A percentile compares a stretch with the other conserved stretches of the same genome.
Conservation (phyloP, 345 rosid genomes). For the Corymbia maculata region DNA sequence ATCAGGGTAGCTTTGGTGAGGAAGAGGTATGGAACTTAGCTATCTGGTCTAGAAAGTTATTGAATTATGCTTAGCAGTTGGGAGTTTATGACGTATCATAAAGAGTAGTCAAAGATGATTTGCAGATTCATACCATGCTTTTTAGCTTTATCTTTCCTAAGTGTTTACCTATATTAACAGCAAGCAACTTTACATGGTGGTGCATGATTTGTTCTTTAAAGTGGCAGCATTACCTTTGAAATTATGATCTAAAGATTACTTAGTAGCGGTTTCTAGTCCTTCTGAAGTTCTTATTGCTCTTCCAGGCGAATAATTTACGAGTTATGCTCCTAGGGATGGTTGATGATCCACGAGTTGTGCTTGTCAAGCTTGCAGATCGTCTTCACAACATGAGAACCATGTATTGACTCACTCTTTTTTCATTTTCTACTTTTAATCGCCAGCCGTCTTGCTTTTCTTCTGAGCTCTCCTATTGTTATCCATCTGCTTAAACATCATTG, state of each 20-base stretch:
- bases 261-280: not conserved
- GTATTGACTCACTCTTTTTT: conserved; percentile 18
- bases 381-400: conserved; percentile 85
- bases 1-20: conserved; percentile 37
- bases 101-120: not conserved
- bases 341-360: conserved; percentile 76
- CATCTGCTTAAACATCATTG: not conserved
- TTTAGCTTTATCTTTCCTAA: not conserved
- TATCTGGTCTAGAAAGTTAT: not conserved
- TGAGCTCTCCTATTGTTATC: not conserved
- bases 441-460: not conserved
- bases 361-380: conserved; percentile 76
- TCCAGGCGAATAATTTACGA: conserved; percentile 52
- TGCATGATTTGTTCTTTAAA: not conserved
- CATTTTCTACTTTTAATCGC: not conserved
- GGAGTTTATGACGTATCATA: not conserved
- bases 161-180: not conserved
- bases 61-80: not conserved
- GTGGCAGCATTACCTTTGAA: not conserved
- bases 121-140: not conserved
- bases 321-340: conserved; percentile 80
- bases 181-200: not conserved
- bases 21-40: conserved; percentile 34
- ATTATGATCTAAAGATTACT: not conserved
- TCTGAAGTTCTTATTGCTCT: not conserved